Evolutionary conservation across 768 basidiomycete species (phyloP).

Genomic region (Zangia roseola): DNA sequence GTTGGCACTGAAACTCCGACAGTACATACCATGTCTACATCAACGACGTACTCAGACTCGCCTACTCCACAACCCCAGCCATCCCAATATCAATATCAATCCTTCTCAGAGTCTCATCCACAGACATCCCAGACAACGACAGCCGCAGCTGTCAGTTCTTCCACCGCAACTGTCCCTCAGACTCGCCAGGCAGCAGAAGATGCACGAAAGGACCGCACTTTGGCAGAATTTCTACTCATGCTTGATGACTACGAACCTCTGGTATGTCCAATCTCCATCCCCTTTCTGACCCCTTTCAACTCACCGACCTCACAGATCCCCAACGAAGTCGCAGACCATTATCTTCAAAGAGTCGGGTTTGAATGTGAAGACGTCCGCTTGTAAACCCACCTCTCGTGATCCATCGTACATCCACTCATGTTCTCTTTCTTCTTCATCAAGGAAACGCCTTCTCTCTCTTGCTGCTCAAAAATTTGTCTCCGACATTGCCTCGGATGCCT

Average conservation of each 20-base stretch:
- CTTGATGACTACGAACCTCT: constrained; percentile 95
- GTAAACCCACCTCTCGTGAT: constrained; percentile 44
- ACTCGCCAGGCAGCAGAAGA: constrained; percentile 75
- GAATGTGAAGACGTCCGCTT: constrained; percentile 92
- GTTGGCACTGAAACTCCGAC: constrained; percentile 31
- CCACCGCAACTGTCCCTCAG: constrained; percentile 34
- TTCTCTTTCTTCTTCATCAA: constrained; percentile 33
- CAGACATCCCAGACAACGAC: constrained; percentile 20
- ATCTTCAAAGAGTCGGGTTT: constrained; percentile 93
- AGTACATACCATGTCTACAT: constrained; percentile 31
- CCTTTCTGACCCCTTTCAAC: background rate
- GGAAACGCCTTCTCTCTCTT: constrained; percentile 90
- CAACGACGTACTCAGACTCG: constrained; percentile 31
- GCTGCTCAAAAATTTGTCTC: constrained; percentile 98
- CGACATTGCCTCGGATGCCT: constrained; percentile 95
- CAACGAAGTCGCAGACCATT: constrained; percentile 96
- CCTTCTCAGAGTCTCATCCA: constrained; percentile 19
- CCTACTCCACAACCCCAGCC: constrained; percentile 32
- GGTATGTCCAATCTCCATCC: constrained; percentile 44
- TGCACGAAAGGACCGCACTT: constrained; percentile 82
- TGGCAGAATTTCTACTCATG: constrained; percentile 94
- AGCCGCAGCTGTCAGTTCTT: constrained; percentile 14
- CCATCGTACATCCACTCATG: background rate
- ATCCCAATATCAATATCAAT: constrained; percentile 17
- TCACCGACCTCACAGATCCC: constrained; percentile 63